phyloP scores from a whole-genome alignment of 75 land plant genomes.

The Azolla pinnata region DNA sequence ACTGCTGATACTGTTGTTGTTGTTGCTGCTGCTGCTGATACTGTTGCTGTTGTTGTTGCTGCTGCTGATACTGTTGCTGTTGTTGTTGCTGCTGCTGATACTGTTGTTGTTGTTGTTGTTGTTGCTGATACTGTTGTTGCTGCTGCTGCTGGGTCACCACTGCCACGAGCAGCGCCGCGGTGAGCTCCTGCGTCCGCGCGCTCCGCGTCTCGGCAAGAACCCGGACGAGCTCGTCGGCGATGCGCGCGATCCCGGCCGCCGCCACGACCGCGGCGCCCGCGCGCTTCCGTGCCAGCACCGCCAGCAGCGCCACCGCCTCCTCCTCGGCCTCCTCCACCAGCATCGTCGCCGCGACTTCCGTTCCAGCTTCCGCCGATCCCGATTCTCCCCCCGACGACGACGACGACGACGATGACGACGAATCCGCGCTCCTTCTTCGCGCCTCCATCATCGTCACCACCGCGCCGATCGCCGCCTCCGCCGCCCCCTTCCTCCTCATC shows the following conservation, averaged over 20 bases:
- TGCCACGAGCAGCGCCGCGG: constrained; percentile 10
- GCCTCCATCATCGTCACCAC: no score
- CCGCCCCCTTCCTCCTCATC: constrained; percentile 16
- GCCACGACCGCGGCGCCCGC: constrained; percentile 9
- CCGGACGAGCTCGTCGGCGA: constrained; percentile 5
- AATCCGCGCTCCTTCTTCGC: no score
- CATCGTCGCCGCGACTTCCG: constrained; percentile 25
- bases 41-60: no score
- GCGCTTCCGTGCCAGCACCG: constrained; percentile 8
- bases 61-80: no score
- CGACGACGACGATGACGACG: constrained; percentile 19
- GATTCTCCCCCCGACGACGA: constrained; percentile 16
- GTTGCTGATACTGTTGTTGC: no score
- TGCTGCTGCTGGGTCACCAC: no score
- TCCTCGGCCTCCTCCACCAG: constrained; percentile 19
- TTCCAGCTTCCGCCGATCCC: constrained; percentile 12
- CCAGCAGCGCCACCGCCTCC: constrained; percentile 28
- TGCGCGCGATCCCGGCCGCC: constrained; percentile 4
- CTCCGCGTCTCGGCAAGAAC: constrained; percentile 8
- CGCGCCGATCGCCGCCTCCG: constrained; percentile 32
- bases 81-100: no score
- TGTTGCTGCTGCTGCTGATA: no score
- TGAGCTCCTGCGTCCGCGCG: constrained; percentile 8
- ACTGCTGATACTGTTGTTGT: no score
- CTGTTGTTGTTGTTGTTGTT: no score